These are phyloP conservation scores for Rhizophagus sp. DNA, from an alignment of 192 early-diverging fungal species.

Conservation along the genomic window DNA sequence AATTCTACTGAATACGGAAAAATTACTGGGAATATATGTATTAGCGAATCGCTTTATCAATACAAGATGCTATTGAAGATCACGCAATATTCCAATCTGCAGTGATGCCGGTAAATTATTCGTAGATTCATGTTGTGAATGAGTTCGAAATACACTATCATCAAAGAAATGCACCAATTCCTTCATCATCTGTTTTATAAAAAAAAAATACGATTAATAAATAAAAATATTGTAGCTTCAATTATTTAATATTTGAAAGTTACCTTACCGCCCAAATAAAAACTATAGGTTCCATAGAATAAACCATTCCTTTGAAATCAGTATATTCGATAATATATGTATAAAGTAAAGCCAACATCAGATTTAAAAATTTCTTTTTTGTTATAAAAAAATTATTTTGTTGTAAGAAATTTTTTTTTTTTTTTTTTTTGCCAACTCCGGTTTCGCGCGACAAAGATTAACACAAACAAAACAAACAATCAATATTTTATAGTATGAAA, in stretches of 20 bases:
- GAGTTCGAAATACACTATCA: slow-evolving; percentile 19
- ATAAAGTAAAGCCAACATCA: slow-evolving; percentile 76
- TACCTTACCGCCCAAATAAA: slow-evolving; percentile 66
- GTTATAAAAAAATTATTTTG: too few relatives aligned
- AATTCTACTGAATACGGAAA: slow-evolving; percentile 30
- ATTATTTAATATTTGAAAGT: not conserved
- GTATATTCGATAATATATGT: slow-evolving; percentile 72
- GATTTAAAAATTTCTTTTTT: slow-evolving; percentile 32
- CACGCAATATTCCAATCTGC: slow-evolving; percentile 19
- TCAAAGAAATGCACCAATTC: slow-evolving; percentile 59
- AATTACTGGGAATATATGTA: not conserved
- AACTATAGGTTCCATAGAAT: slow-evolving; percentile 80
- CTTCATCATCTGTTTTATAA: slow-evolving; percentile 56
- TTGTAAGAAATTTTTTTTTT: too few relatives aligned
- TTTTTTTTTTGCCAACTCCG: too few relatives aligned
- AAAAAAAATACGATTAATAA: not conserved
- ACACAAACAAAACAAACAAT: too few relatives aligned
- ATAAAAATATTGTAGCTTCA: not conserved
- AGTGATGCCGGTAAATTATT: not conserved
- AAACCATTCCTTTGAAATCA: slow-evolving; percentile 73
- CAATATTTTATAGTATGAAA: too few relatives aligned
- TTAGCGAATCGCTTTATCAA: slow-evolving; percentile 42
- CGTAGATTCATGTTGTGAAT: not conserved
- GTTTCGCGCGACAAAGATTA: too few relatives aligned
- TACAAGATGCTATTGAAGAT: slow-evolving; percentile 47